phyloP scores from a whole-genome alignment of 2,329 filamentous ascomycete genomes.

The Leptosphaerulina australis region DNA sequence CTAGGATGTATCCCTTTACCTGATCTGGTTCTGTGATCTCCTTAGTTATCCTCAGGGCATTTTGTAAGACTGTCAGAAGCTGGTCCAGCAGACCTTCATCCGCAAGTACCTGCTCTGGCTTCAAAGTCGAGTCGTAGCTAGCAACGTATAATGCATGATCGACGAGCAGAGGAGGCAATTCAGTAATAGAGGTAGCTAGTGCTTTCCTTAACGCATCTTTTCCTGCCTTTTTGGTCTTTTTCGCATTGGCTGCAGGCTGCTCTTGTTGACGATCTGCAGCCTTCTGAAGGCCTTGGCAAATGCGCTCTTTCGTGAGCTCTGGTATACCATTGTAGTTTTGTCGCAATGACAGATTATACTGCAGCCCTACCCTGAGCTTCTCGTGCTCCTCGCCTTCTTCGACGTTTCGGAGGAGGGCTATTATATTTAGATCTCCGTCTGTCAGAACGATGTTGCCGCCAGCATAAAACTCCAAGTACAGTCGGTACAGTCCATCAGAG shows the following conservation, averaged over 20 bases:
- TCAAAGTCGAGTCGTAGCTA: constrained; percentile 70
- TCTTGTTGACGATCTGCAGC: constrained; percentile 65
- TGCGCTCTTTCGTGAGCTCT: constrained; percentile 72
- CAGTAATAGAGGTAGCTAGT: constrained; percentile 81
- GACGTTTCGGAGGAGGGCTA: constrained; percentile 81
- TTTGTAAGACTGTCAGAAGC: constrained; percentile 70
- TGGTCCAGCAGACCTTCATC: constrained; percentile 68
- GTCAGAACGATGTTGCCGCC: constrained; percentile 94
- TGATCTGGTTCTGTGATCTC: constrained; percentile 69
- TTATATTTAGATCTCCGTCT: constrained; percentile 79
- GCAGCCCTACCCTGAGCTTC: constrained; percentile 74
- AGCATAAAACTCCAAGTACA: constrained; percentile 96
- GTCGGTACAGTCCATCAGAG: constrained; percentile 83
- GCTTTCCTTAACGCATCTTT: constrained; percentile 79
- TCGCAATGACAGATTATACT: constrained; percentile 79
- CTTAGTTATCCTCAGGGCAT: constrained; percentile 72
- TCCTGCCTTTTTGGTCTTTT: constrained; percentile 75
- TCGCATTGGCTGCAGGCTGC: constrained; percentile 56
- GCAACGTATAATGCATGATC: constrained; percentile 80
- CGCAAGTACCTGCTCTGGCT: constrained; percentile 72
- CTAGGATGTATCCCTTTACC: constrained; percentile 86
- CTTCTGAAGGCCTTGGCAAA: constrained; percentile 71
- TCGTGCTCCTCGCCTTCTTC: constrained; percentile 83
- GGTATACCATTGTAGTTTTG: constrained; percentile 84
- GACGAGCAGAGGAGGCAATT: constrained; percentile 84